phyloP scores from a whole-genome alignment of 257 asterid species.

The Primulina tabacum region DNA sequence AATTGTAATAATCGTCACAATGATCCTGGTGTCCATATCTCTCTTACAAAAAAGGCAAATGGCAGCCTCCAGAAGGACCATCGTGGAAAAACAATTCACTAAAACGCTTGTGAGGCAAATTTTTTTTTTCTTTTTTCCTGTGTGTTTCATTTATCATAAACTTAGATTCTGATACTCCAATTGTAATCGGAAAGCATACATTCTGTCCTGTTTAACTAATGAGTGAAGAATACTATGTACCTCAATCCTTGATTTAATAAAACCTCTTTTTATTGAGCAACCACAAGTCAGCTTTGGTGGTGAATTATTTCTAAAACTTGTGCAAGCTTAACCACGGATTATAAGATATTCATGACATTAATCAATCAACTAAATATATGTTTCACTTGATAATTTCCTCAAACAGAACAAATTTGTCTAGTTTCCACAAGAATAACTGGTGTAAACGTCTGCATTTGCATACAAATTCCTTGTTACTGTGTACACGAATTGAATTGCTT shows the following conservation, averaged over 20 bases:
- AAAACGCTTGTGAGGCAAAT: not conserved
- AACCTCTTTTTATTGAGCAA: not conserved
- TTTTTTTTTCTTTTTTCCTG: not conserved
- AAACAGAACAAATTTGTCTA: not conserved
- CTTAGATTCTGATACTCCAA: conserved; percentile 34
- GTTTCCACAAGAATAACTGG: not conserved
- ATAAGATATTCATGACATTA: not conserved
- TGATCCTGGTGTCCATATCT: conserved; percentile 72
- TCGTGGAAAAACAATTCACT: conserved; percentile 3
- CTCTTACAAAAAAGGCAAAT: conserved; percentile 32
- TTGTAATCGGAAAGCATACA: conserved; percentile 21
- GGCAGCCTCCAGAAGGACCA: conserved; percentile 21
- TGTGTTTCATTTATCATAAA: conserved; percentile 16
- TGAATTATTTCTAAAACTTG: not conserved
- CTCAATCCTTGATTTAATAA: not conserved
- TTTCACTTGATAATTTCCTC: not conserved
- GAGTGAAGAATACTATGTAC: not conserved
- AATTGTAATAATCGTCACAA: conserved; percentile 35
- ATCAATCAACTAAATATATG: not conserved
- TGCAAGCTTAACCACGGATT: not conserved
- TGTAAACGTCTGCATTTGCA: not conserved
- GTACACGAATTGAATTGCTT: not conserved
- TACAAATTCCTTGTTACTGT: not conserved
- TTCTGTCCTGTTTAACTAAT: conserved; percentile 17
- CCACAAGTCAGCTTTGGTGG: not conserved